Base-by-base conservation (phyloP, 2,329 filamentous ascomycete genomes). In the Diaporthe citri region DNA sequence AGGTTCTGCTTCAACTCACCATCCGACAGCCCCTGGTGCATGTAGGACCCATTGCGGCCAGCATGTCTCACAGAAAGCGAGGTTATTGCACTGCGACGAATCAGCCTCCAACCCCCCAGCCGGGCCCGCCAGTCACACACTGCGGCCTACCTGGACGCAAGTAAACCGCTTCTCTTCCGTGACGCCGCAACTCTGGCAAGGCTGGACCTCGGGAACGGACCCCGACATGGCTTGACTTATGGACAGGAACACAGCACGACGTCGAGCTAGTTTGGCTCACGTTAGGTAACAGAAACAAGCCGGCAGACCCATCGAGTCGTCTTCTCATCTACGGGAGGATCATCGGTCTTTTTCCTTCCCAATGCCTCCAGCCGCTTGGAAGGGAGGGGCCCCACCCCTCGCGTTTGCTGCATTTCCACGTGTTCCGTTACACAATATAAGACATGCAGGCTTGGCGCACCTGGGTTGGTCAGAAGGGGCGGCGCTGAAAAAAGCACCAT, bases 341-440 rank as follows among this genome's bases (percentile, higher is more conserved):
- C 41, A 69, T 28, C 39, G 46, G 34, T 7, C 8, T 13, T 28
- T 55, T 67, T 62, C 36, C 36, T 13, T 25, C 4, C 46, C 48
- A 39, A 17, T 43, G 12, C 28, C 52, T 20, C 3, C 31, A 51
- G 62, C 62, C 31, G 64, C 64, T 69, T 41, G 41, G 22, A 25
- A 41, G 31, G 31, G 31, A 6, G 7, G 22, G 7, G 22, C 10
- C 28, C 20, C 41, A 17, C 22, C 64, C 64, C 64, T 55, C 64
- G 64, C 15, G 64, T 55, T 55, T 69, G 34, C 64, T 55, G 64
- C 48, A 8, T 41, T 55, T 69, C 64, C 48, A 69, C 64, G 48
- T 69, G 34, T 69, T 69, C 64, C 39, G 64, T 69, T 69, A 69
- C 64, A 69, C 64, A 69, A 10, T 41, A 69, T 55, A 20, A 69